phyloP scores from a whole-genome alignment of 1,139 yeast genomes.

The Magnusiomyces magnusii region DNA sequence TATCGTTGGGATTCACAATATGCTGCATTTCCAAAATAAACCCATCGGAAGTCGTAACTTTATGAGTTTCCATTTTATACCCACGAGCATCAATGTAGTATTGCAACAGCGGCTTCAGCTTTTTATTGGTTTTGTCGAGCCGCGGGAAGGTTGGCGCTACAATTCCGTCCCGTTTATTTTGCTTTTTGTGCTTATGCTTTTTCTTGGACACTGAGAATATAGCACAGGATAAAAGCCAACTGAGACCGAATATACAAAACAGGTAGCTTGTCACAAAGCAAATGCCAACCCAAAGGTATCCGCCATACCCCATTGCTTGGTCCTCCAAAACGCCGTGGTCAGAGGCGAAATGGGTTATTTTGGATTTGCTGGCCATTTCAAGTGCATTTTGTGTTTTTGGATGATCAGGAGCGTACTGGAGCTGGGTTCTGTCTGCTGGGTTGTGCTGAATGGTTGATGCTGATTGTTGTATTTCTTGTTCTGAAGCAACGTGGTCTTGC shows the following conservation, averaged over 20 bases:
- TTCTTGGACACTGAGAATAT: conserved; percentile 10
- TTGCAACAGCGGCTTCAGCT: conserved; percentile 43
- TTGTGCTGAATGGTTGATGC: background rate
- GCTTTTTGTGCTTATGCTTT: conserved; percentile 9
- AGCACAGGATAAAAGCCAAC: conserved; percentile 16
- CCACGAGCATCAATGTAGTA: conserved; percentile 61
- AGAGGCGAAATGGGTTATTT: background rate
- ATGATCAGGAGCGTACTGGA: background rate
- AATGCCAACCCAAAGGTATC: background rate
- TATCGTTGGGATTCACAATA: conserved; percentile 44
- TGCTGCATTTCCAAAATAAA: conserved; percentile 59
- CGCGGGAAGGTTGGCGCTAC: conserved; percentile 13
- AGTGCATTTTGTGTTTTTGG: background rate
- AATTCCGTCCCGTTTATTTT: conserved; percentile 16
- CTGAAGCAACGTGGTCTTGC: too few relatives aligned
- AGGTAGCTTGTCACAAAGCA: conserved; percentile 5
- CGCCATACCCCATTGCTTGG: background rate
- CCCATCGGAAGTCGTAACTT: conserved; percentile 73
- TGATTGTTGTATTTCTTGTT: background rate
- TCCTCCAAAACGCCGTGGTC: background rate
- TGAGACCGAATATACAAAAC: conserved; percentile 19
- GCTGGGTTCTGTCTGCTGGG: background rate
- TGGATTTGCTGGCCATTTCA: background rate
- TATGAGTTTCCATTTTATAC: conserved; percentile 50
- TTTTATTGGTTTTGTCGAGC: conserved; percentile 27